These are phyloP conservation scores for Candida schatavii DNA, from an alignment of 805 yeast genomes.

Conservation along the genomic window DNA sequence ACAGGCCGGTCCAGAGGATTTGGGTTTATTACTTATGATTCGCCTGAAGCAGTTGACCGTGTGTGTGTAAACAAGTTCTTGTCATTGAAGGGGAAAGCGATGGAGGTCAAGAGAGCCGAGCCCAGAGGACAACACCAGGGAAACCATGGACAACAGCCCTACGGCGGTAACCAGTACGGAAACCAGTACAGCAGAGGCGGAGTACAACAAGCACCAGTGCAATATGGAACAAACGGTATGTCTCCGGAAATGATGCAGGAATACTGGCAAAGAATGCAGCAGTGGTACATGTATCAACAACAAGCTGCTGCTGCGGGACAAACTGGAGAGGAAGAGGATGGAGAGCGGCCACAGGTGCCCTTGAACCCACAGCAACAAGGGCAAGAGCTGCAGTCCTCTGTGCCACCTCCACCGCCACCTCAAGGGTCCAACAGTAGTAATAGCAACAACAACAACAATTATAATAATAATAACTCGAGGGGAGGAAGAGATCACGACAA, in stretches of 20 bases:
- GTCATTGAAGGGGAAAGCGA: slow-evolving; percentile 78
- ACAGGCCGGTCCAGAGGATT: slow-evolving; percentile 96
- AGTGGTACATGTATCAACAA: slow-evolving; percentile 63
- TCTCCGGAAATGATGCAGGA: slow-evolving; percentile 60
- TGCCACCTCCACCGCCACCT: slow-evolving; percentile 18
- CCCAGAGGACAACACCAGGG: slow-evolving; percentile 69
- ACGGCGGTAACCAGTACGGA: slow-evolving; percentile 25
- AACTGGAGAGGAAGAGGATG: slow-evolving; percentile 17
- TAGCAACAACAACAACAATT: not conserved
- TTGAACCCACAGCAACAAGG: slow-evolving; percentile 43
- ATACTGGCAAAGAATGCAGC: slow-evolving; percentile 62
- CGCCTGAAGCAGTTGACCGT: slow-evolving; percentile 89
- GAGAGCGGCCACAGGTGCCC: slow-evolving; percentile 35
- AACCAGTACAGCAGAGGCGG: slow-evolving; percentile 19
- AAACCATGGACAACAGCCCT: slow-evolving; percentile 27
- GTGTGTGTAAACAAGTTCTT: slow-evolving; percentile 81
- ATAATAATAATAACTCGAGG: too few species aligned
- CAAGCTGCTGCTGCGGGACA: slow-evolving; percentile 35
- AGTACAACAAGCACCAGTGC: slow-evolving; percentile 19
- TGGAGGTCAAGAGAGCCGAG: slow-evolving; percentile 83
- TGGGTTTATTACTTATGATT: slow-evolving; percentile 93
- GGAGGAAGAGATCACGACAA: too few species aligned
- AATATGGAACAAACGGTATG: slow-evolving; percentile 23
- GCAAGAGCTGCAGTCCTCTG: slow-evolving; percentile 20
- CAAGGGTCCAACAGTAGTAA: slow-evolving; percentile 14